Conservation (phyloP, 192 early-diverging fungal species). For the Mortierella alpina region DNA sequence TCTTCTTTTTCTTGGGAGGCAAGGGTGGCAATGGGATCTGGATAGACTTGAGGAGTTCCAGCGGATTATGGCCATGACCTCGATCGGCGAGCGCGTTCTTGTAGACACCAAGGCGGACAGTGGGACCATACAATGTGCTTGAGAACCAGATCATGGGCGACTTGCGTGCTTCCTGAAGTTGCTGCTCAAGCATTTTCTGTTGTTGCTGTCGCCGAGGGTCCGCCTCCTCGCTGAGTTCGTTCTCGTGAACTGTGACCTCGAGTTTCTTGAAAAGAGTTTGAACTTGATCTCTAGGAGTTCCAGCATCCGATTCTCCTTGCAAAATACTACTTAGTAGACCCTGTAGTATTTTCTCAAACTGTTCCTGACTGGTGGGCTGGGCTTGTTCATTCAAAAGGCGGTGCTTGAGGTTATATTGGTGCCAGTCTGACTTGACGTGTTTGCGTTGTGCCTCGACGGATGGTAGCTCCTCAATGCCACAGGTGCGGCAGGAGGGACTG, state of each 20-base stretch:
- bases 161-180: background rate
- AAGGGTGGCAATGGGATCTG: background rate
- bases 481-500: slow-evolving; percentile 46
- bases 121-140: background rate
- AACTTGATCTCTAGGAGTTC: background rate
- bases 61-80: background rate
- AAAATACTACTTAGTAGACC: slow-evolving; percentile 20
- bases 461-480: slow-evolving; percentile 23
- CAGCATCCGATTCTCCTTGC: background rate
- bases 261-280: slow-evolving; percentile 9
- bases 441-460: slow-evolving; percentile 44
- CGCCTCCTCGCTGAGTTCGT: background rate
- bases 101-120: slow-evolving; percentile 54
- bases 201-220: background rate
- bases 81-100: slow-evolving; percentile 23
- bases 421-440: slow-evolving; percentile 63
- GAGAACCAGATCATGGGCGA: slow-evolving; percentile 51
- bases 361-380: slow-evolving; percentile 42
- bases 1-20: slow-evolving; percentile 6
- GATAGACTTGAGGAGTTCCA: background rate
- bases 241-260: slow-evolving; percentile 11
- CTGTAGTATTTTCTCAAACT: slow-evolving; percentile 53
- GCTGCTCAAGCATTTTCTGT: slow-evolving; percentile 1
- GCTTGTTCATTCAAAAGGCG: slow-evolving; percentile 6
- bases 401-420: slow-evolving; percentile 64